Evolutionary conservation across 73 alveolate genomes (phyloP), one percentile per base, ranked within the genome.

Genomic region (Uronychia binucleata): DNA sequence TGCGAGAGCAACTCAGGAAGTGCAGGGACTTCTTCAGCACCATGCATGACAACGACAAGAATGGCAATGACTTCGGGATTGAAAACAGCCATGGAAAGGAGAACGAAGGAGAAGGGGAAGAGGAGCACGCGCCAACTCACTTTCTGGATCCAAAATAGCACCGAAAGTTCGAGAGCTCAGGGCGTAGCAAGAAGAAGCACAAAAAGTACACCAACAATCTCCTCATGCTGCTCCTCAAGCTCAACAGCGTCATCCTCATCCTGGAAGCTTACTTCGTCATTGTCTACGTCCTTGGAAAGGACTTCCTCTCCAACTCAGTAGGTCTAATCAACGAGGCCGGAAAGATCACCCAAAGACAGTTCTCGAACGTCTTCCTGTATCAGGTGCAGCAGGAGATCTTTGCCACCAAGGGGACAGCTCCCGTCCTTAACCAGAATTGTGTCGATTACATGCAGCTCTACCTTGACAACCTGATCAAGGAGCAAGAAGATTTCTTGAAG

Each of bases 1-100:
- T 86, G 19, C 78, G 75, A 31, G 32, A 81, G 79, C 78, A 86
- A 34, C 75, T 86, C 32, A 78, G 31, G 83, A 86, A 86, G 33
- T 78, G 88, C 74, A 86, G 92, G 67, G 74, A 32, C 28, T 86
- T 86, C 92, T 86, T 79, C 79, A 86, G 67, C 78, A 86, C 87
- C 31, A 79, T 79, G 87, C 88, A 86, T 67, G 92, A 86, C 30
- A 79, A 86, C 34, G 92, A 86, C 74, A 83, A 86, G 78, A 59
- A 79, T 26, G 79, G 58, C 67, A 83, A 59, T 1, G 91, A 77
- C 28, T 67, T 77, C 5, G 91, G 77, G 28, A 83, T 67, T 46
- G 86, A 85, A 77, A 86, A 85, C 46, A 78, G 57, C 28, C 86
- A 85, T 0, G 91, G 77, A 76, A 83, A 85, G 26, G 77, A 77